Percentiles rank a stretch among this genome's conserved stretches.
Evolutionary conservation across 192 early-diverging fungal species (phyloP).

Genomic region (Podila verticillata): DNA sequence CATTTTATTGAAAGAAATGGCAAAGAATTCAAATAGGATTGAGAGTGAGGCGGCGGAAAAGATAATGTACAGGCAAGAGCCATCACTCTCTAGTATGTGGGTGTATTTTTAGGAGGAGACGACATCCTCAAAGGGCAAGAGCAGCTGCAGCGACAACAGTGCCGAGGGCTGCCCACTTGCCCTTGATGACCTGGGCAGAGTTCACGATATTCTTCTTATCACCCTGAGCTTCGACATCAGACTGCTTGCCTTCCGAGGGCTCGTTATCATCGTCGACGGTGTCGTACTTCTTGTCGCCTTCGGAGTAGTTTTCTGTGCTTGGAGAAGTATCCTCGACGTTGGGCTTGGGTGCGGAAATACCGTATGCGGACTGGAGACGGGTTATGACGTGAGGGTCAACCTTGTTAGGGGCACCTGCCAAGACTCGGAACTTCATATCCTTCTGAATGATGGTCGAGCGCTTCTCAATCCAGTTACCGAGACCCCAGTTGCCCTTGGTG

Average conservation of each 20-base stretch:
- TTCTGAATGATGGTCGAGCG: conserved; percentile 10
- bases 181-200: conserved; percentile 17
- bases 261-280: not conserved
- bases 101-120: not conserved
- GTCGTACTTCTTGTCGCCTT: not conserved
- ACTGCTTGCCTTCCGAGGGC: not conserved
- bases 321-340: not conserved
- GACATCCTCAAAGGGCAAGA: conserved; percentile 9
- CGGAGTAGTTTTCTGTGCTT: not conserved
- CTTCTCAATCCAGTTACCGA: conserved; percentile 22
- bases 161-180: conserved; percentile 23
- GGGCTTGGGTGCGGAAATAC: not conserved
- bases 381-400: conserved; percentile 12
- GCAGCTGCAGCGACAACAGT: not conserved
- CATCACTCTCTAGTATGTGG: too few relatives aligned
- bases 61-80: too few relatives aligned
- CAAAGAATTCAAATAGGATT: too few relatives aligned
- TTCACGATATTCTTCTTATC: not conserved
- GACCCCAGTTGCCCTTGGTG: conserved; percentile 10
- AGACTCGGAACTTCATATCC: conserved; percentile 18
- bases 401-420: conserved; percentile 14
- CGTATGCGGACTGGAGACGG: conserved; percentile 9
- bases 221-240: not conserved
- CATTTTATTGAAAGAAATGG: too few relatives aligned
- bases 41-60: too few relatives aligned